Evolutionary conservation across 805 yeast species (phyloP).

Genomic region (Lipomyces spencermartinsiae): DNA sequence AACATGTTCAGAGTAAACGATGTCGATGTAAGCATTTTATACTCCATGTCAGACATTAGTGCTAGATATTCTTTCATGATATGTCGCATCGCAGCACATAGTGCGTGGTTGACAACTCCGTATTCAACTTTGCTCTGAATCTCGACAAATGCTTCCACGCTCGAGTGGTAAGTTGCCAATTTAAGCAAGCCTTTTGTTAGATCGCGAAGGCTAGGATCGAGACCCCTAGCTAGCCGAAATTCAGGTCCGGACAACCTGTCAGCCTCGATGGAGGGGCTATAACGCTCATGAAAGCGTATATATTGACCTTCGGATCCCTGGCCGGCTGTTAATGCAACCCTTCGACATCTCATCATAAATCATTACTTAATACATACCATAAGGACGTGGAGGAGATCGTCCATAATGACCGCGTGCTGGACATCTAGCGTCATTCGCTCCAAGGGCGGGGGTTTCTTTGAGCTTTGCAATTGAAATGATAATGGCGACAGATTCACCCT

Average conservation of each 20-base stretch:
- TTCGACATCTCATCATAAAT: no score
- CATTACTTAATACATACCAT: constrained; percentile 45
- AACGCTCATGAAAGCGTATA: constrained; percentile 69
- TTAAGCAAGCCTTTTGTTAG: constrained; percentile 65
- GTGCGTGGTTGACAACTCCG: constrained; percentile 77
- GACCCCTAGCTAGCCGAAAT: constrained; percentile 68
- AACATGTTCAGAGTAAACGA: constrained; percentile 65
- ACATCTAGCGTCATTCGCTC: constrained; percentile 50
- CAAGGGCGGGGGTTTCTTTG: constrained; percentile 21
- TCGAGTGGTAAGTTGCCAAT: constrained; percentile 67
- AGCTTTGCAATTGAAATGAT: constrained; percentile 21
- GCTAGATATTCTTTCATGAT: constrained; percentile 49
- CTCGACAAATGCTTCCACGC: constrained; percentile 66
- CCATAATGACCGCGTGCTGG: constrained; percentile 75
- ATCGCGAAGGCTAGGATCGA: constrained; percentile 77
- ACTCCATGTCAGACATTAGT: constrained; percentile 54
- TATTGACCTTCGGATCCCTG: constrained; percentile 77
- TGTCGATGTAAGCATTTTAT: constrained; percentile 56
- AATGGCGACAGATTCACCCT: constrained; percentile 24
- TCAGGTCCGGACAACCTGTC: constrained; percentile 72
- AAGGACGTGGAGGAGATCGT: constrained; percentile 72
- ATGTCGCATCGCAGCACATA: constrained; percentile 65
- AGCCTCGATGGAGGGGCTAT: constrained; percentile 54
- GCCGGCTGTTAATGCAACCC: neutral
- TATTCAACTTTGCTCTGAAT: constrained; percentile 58